phyloP scores from a whole-genome alignment of 2,329 filamentous ascomycete species.

The Diplodia seriata region DNA sequence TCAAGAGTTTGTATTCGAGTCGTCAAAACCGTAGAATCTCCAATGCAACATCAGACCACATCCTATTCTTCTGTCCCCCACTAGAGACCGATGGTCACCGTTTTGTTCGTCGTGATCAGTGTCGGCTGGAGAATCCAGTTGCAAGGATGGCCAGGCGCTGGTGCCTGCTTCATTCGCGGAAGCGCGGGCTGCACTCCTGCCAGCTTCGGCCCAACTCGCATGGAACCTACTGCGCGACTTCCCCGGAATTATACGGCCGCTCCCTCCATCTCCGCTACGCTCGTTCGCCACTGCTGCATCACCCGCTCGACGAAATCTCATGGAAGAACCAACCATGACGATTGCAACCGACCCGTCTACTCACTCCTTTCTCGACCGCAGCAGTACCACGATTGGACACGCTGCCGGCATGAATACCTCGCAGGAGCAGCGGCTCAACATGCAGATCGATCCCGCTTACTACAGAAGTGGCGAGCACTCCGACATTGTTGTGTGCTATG shows the following conservation, averaged over 20 bases:
- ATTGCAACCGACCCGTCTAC: neutral
- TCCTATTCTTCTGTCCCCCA: no score
- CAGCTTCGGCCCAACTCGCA: no score
- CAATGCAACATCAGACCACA: no score
- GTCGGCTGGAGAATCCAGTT: no score
- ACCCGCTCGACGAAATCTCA: neutral
- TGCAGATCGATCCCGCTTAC: neutral
- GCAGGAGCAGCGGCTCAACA: neutral
- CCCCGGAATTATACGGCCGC: neutral
- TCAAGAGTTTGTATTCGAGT: no score
- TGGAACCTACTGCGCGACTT: neutral
- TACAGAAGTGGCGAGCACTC: constrained; percentile 13
- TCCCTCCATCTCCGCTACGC: neutral
- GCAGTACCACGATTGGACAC: neutral
- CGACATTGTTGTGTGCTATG: constrained; percentile 3
- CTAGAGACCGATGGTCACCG: no score
- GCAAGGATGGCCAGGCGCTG: neutral
- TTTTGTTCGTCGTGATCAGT: neutral
- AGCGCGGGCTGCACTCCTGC: neutral
- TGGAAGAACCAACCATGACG: neutral
- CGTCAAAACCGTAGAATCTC: no score
- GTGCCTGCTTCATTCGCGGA: neutral
- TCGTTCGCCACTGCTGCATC: neutral
- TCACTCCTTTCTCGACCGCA: neutral
- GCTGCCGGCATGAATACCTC: neutral